These are phyloP conservation scores for Sphaerulina musiva DNA, from an alignment of 2,329 filamentous ascomycete genomes.

Conservation along the genomic window DNA sequence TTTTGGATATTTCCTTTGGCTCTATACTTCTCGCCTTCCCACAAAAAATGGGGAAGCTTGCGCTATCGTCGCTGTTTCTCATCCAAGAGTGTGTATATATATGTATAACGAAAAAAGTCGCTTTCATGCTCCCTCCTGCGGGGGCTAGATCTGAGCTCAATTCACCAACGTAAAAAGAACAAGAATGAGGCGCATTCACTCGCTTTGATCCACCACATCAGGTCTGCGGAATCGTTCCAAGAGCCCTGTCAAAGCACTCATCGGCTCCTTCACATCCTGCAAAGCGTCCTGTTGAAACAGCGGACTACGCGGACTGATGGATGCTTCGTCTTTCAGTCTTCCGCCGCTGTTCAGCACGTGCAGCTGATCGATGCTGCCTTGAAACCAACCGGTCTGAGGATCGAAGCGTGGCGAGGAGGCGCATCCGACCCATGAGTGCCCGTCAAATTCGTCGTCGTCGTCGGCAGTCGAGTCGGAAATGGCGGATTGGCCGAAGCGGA, in stretches of 20 bases:
- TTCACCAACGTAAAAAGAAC: too few relatives aligned
- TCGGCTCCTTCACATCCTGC: neutral
- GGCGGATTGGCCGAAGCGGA: slow-evolving; percentile 21
- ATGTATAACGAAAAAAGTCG: too few relatives aligned
- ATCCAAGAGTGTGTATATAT: too few relatives aligned
- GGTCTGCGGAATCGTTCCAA: slow-evolving; percentile 15
- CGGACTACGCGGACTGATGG: slow-evolving; percentile 18
- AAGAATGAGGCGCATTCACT: neutral
- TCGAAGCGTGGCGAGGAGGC: slow-evolving; percentile 24
- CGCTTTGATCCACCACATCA: slow-evolving; percentile 17
- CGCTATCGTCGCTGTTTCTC: too few relatives aligned
- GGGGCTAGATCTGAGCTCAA: too few relatives aligned
- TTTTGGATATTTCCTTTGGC: too few relatives aligned
- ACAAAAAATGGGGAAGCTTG: too few relatives aligned
- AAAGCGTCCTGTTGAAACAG: neutral
- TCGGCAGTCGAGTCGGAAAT: slow-evolving; percentile 20
- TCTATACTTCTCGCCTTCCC: too few relatives aligned
- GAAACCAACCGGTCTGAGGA: slow-evolving; percentile 30
- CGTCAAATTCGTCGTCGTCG: slow-evolving; percentile 20
- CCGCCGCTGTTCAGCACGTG: slow-evolving; percentile 12
- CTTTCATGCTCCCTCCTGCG: too few relatives aligned
- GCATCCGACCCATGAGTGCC: slow-evolving; percentile 12
- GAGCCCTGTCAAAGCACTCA: slow-evolving; percentile 13
- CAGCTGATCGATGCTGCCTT: slow-evolving; percentile 30
- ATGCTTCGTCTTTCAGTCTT: slow-evolving; percentile 1